Evolutionary conservation across 805 yeast genomes (phyloP), one percentile per base, ranked within the genome.

Genomic region (Cyberlindnera samutprakarnensis): DNA sequence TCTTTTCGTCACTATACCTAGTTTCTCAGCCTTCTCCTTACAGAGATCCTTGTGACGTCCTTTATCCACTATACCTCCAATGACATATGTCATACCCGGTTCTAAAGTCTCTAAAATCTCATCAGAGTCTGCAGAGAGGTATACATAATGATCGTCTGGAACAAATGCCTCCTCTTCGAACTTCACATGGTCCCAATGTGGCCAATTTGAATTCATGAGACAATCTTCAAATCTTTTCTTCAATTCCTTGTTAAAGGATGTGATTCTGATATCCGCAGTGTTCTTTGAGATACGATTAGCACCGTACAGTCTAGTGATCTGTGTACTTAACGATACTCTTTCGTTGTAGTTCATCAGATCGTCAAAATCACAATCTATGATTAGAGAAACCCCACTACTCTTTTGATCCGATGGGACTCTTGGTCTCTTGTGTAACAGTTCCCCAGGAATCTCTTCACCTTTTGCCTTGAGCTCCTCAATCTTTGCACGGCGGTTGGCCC

Each of bases 21-120:
- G 57, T 36, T 66, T 60, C 42, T 76, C 68, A 1, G 97, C 97
- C 55, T 88, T 92, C 41, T 81, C 69, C 29, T 73, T 66, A 54
- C 98, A 90, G 21, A 90, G 57, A 41, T 68, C 65, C 56, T 85
- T 84, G 60, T 87, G 79, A 46, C 97, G 71, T 38, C 94, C 94
- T 55, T 90, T 90, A 55, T 90, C 98, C 3, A 90, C 97, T 35
- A 90, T 90, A 1, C 97, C 98, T 8, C 98, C 98, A 30, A 90
- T 76, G 26, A 90, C 74, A 46, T 90, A 90, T 0, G 94, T 83
- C 52, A 68, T 64, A 3, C 79, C 83, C 5, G 75, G 72, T 39
- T 78, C 75, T 33, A 90, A 61, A 17, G 64, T 71, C 9, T 69
- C 73, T 22, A 92, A 47, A 15, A 65, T 72, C 7, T 79, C 81